A percentile compares a stretch with the other conserved stretches of the same genome.
phyloP scores from a whole-genome alignment of 2,329 filamentous ascomycete genomes.

The Botrytis cinerea region DNA sequence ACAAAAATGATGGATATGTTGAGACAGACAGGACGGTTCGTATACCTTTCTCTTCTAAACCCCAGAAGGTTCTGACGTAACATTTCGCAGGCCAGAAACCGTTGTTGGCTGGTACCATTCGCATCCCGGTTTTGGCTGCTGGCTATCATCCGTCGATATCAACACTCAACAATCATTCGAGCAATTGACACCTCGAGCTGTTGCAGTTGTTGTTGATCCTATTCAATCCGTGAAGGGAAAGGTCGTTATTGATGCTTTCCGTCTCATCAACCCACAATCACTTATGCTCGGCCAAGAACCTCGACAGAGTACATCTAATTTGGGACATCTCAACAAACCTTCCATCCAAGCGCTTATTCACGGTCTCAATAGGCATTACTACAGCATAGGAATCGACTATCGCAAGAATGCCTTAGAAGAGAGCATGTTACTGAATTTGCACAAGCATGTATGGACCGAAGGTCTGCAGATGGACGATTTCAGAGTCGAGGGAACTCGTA shows the following conservation, averaged over 20 bases:
- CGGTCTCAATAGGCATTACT: conserved; percentile 97
- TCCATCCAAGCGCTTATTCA: conserved; percentile 99
- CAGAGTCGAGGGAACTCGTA: conserved; percentile 76
- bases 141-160: conserved; percentile 98
- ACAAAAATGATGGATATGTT: conserved; percentile 99
- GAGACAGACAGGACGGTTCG: conserved; percentile 86
- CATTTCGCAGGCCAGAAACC: conserved; percentile 73
- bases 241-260: conserved; percentile 98
- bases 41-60: conserved; percentile 6
- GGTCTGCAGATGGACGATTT: conserved; percentile 97
- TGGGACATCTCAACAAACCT: conserved; percentile 97
- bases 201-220: conserved; percentile 96
- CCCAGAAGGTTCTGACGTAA: conserved; percentile 24
- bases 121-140: conserved; percentile 98
- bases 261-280: conserved; percentile 95
- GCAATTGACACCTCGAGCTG: conserved; percentile 92
- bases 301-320: conserved; percentile 94
- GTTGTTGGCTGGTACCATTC: conserved; percentile 99
- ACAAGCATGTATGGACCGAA: conserved; percentile 99
- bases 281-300: conserved; percentile 98
- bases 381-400: conserved; percentile 98
- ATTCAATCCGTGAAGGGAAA: conserved; percentile 99
- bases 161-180: conserved; percentile 99
- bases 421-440: conserved; percentile 99
- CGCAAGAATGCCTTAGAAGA: conserved; percentile 96